Evolutionary conservation across 192 early-diverging fungal genomes (phyloP), one percentile per base, ranked within the genome.

Genomic region (Umbelopsis sp.): DNA sequence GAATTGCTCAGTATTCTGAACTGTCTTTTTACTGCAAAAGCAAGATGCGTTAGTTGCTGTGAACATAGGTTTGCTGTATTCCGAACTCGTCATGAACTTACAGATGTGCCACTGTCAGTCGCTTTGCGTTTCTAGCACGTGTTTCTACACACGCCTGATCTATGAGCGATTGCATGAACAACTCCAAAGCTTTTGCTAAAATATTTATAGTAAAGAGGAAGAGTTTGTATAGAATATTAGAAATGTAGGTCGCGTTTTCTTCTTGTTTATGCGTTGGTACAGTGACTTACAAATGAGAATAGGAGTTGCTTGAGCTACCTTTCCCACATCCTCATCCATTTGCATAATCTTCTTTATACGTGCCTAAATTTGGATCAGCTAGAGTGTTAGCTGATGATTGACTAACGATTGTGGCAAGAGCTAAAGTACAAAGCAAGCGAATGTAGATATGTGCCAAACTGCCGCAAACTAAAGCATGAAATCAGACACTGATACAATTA

Each of bases 291-390:
- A 97, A 51, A 98, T 95, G 35, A 99, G 85, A 21, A 98, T 90
- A 4, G 97, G 97, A 11, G 97, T 99, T 22, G 94, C 95, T 72
- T 96, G 93, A 1, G 96, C 93, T 75, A 99, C 95, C 79, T 99
- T 99, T 51, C 97, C 97, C 2, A 99, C 95, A 74, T 99, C 97
- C 55, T 99, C 97, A 79, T 99, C 97, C 81, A 92, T 88, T 75
- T 97, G 94, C 97, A 99, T 99, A 69, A 99, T 99, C 88, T 97
- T 97, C 78, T 99, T 99, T 84, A 99, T 99, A 46, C 97, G 91
- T 20, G 95, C 97, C 95, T 98, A 82, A 50, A 23, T 13, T 18
- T 15, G n/a, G 78, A 27, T 23, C 23, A 25, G 21, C 21, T 13
- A 30, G 50, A 64, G 12, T 51, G 58, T 64, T 33, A 53, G 64